phyloP scores from a whole-genome alignment of 257 asterid species.

The Pogostemon cablin region DNA sequence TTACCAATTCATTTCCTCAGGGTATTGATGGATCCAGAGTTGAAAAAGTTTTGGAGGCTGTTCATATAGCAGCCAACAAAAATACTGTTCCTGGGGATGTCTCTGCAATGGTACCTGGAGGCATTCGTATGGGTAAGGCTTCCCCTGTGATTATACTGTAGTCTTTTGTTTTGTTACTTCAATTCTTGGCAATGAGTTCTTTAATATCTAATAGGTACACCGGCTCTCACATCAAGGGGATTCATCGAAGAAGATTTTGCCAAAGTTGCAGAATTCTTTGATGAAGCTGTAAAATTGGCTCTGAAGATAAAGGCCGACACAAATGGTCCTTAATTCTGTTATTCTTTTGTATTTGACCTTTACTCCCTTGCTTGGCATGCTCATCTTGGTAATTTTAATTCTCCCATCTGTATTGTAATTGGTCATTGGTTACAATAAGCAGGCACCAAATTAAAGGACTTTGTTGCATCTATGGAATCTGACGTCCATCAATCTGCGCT shows the following conservation, averaged over 20 bases:
- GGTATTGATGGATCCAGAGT: slow-evolving; percentile 98
- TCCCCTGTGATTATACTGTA: background rate
- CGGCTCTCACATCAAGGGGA: slow-evolving; percentile 95
- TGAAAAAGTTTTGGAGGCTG: slow-evolving; percentile 88
- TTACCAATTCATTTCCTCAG: slow-evolving; percentile 42
- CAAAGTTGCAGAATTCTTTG: slow-evolving; percentile 88
- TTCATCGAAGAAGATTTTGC: slow-evolving; percentile 78
- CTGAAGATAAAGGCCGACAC: slow-evolving; percentile 81
- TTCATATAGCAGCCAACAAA: slow-evolving; percentile 97
- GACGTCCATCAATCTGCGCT: slow-evolving; percentile 64
- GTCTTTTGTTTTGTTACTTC: slow-evolving; percentile 11
- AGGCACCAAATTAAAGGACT: slow-evolving; percentile 94
- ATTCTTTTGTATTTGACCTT: background rate
- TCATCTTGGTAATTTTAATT: background rate
- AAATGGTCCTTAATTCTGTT: slow-evolving; percentile 50
- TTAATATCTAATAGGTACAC: slow-evolving; percentile 63
- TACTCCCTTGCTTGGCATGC: background rate
- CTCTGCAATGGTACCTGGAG: slow-evolving; percentile 99
- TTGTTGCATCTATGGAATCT: slow-evolving; percentile 74
- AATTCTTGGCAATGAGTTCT: slow-evolving; percentile 17
- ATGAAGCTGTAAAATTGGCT: slow-evolving; percentile 85
- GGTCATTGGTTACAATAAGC: slow-evolving; percentile 30
- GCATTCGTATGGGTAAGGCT: slow-evolving; percentile 91
- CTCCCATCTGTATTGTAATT: slow-evolving; percentile 24
- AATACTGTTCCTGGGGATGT: slow-evolving; percentile 99